Conservation (phyloP, 805 yeast species). For the Metschnikowia cubensis region DNA sequence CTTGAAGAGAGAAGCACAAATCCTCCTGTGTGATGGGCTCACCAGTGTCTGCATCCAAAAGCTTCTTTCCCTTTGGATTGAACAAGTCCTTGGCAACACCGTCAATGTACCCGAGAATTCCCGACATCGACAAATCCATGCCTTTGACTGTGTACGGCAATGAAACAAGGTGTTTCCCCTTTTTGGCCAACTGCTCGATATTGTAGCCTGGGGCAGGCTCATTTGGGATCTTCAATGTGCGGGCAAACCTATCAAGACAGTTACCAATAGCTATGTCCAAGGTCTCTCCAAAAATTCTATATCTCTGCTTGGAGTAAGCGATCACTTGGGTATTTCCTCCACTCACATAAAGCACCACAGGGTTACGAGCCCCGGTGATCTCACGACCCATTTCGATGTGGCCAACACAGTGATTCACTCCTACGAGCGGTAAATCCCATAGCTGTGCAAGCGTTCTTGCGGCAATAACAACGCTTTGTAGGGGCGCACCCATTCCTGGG, state of each 20-base stretch:
- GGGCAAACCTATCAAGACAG: slow-evolving; percentile 92
- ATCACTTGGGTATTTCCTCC: slow-evolving; percentile 99
- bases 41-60: slow-evolving; percentile 39
- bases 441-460: slow-evolving; percentile 80
- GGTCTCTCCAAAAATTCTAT: slow-evolving; percentile 98
- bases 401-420: slow-evolving; percentile 96
- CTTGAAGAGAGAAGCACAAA: slow-evolving; percentile 89
- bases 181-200: slow-evolving; percentile 88
- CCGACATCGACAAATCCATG: slow-evolving; percentile 97
- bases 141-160: slow-evolving; percentile 97
- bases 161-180: slow-evolving; percentile 58
- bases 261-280: slow-evolving; percentile 97
- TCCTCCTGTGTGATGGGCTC: slow-evolving; percentile 73
- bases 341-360: slow-evolving; percentile 93
- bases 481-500: slow-evolving; percentile 99
- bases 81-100: slow-evolving; percentile 71
- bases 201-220: slow-evolving; percentile 97
- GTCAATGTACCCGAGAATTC: slow-evolving; percentile 84
- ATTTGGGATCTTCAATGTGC: slow-evolving; percentile 83
- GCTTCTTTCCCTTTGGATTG: slow-evolving; percentile 37
- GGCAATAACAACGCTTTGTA: slow-evolving; percentile 87
- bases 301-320: slow-evolving; percentile 90
- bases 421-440: slow-evolving; percentile 83
- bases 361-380: slow-evolving; percentile 96
- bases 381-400: slow-evolving; percentile 99